Base-by-base conservation (phyloP, 352 stramenopile species). In the Aphanomyces invadans region DNA sequence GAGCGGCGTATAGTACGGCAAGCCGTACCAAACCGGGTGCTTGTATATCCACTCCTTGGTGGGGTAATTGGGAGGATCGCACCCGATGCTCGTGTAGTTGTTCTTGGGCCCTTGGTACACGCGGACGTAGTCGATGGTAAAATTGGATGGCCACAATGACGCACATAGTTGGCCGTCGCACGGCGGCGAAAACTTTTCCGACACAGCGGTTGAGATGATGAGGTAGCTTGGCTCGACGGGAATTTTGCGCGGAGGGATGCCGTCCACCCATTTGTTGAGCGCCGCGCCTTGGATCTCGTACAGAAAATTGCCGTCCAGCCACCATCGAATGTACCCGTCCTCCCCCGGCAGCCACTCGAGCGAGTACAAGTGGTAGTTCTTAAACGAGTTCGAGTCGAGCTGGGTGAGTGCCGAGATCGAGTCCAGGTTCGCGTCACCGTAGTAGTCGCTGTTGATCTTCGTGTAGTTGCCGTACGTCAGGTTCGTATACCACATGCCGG, bases 141-240 rank as follows among this genome's bases (percentile, higher is more conserved):
- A 96, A 73, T 93, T 92, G 15, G 84, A 89, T 3, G 87, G 87
- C 86, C 86, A 95, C 21, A 93, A 38, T 45, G 93, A 98, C 72
- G 98, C 80, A 70, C 94, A 98, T 70, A 97, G 97, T 68, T 98
- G 74, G 26, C 86, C 83, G 4, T 83, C 71, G 63, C 95, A 98
- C 45, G 86, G 89, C 19, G 92, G 88, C 25, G 95, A 95, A 71
- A 95, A 95, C 52, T 97, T 98, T 31, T 96, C 95, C 1, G 94
- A 98, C 38, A 99, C 90, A 9, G 96, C 96, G 1, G 92, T 98
- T 81, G 97, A 99, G 48, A 99, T 79, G 82, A 99, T 98, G 49
- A 99, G 70, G 70, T 98, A 98, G 32, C 87, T 97, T 2, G 96
- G 96, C 75, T 99, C 96, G 51, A 95, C 89, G 0, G 96, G 96